Percentiles rank a stretch among this genome's conserved stretches.
phyloP scores from a whole-genome alignment of 495 filamentous ascomycete species.

The Aspergillus nanangensis region DNA sequence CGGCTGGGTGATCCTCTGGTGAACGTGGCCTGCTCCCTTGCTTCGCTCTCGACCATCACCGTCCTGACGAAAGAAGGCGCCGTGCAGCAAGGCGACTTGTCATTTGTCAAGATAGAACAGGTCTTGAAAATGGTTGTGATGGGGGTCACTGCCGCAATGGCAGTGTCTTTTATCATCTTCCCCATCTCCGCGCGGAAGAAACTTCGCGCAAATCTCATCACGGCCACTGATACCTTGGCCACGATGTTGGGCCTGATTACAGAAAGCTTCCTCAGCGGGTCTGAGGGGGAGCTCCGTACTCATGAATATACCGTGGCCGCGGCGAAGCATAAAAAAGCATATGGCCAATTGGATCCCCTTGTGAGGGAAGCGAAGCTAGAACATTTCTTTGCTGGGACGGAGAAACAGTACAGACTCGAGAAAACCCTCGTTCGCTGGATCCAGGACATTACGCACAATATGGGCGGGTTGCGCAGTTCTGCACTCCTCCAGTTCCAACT shows the following conservation, averaged over 20 bases:
- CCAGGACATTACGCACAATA: slow-evolving; percentile 81
- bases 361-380: slow-evolving; percentile 87
- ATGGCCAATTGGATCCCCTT: slow-evolving; percentile 70
- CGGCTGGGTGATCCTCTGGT: slow-evolving; percentile 79
- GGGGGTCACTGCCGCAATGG: slow-evolving; percentile 69
- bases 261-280: slow-evolving; percentile 77
- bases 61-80: slow-evolving; percentile 89
- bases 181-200: slow-evolving; percentile 75
- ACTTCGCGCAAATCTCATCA: slow-evolving; percentile 70
- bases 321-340: slow-evolving; percentile 63
- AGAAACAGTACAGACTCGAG: slow-evolving; percentile 76
- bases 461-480: slow-evolving; percentile 87
- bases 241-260: slow-evolving; percentile 81
- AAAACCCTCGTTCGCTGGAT: slow-evolving; percentile 77
- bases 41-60: slow-evolving; percentile 88
- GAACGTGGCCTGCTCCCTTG: slow-evolving; percentile 84
- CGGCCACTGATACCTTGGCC: slow-evolving; percentile 69
- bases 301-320: slow-evolving; percentile 60
- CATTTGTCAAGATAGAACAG: slow-evolving; percentile 76
- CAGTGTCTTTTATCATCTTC: slow-evolving; percentile 75
- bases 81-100: slow-evolving; percentile 74
- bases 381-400: slow-evolving; percentile 79
- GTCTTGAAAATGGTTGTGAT: slow-evolving; percentile 88
- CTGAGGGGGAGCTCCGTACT: slow-evolving; percentile 68
- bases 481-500: slow-evolving; percentile 85